Evolutionary conservation across 345 rosid species (phyloP).

Genomic region (Turnera subulata): DNA sequence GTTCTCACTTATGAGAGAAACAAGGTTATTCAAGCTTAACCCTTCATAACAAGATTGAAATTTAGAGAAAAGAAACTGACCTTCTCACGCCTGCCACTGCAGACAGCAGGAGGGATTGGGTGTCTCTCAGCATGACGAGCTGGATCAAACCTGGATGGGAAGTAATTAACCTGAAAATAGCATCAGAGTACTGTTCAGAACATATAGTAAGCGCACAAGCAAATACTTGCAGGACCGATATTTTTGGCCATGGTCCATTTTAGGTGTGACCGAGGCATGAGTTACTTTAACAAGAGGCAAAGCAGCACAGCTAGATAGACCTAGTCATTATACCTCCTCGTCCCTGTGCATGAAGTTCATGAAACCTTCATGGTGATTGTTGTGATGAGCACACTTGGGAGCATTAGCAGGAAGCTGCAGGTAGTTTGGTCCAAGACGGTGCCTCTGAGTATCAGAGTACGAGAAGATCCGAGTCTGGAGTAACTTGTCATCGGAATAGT

Average conservation of each 20-base stretch:
- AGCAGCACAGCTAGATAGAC: background rate
- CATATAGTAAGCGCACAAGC: background rate
- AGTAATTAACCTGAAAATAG: conserved; percentile 71
- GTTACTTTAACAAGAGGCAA: background rate
- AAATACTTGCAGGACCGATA: background rate
- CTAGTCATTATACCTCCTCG: conserved; percentile 56
- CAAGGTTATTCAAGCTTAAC: no score
- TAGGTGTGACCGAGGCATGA: background rate
- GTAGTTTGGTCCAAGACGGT: conserved; percentile 98
- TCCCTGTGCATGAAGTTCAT: conserved; percentile 94
- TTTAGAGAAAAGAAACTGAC: conserved; percentile 26
- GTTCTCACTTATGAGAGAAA: no score
- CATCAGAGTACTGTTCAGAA: background rate
- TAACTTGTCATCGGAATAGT: conserved; percentile 83
- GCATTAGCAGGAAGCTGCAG: conserved; percentile 93
- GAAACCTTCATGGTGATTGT: conserved; percentile 88
- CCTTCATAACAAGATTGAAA: no score
- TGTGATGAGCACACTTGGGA: conserved; percentile 89
- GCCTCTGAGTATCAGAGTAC: conserved; percentile 92
- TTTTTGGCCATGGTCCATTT: background rate
- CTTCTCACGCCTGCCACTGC: conserved; percentile 83
- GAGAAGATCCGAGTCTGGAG: conserved; percentile 88
- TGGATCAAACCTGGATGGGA: conserved; percentile 83
- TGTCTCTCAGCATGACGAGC: conserved; percentile 65
- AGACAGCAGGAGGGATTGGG: conserved; percentile 49